Percentiles rank a stretch among this genome's conserved stretches.
phyloP scores from a whole-genome alignment of 2,329 filamentous ascomycete species.

The Cladosporium austrohemisphaericum region DNA sequence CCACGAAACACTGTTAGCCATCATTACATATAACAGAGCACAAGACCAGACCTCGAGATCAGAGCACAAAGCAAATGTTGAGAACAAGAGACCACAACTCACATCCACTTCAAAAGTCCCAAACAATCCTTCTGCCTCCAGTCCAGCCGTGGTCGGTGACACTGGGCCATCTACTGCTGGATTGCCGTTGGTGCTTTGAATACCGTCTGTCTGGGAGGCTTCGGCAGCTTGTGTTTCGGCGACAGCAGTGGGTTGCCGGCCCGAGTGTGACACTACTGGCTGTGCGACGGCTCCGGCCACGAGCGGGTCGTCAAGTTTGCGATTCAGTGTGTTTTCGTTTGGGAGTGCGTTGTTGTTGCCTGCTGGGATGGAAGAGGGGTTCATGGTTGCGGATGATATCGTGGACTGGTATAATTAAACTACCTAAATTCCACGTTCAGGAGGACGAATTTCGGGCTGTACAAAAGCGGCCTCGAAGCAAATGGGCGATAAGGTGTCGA shows the following conservation, averaged over 20 bases:
- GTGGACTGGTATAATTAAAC: no score
- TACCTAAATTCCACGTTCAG: no score
- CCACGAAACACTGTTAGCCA: neutral
- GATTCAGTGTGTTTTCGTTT: no score
- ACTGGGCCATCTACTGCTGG: neutral
- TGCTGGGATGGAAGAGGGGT: no score
- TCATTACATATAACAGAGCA: no score
- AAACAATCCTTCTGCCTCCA: neutral
- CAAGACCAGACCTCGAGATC: neutral
- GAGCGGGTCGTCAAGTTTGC: no score
- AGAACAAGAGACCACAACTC: neutral
- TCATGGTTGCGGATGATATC: no score
- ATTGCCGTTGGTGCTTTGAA: neutral
- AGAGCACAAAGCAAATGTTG: neutral
- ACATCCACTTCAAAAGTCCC: constrained; percentile 8
- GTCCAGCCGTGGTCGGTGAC: neutral
- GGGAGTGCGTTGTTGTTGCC: no score
- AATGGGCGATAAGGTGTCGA: no score
- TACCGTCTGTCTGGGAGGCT: neutral
- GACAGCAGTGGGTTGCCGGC: neutral
- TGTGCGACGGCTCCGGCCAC: neutral
- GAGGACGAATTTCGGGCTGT: no score
- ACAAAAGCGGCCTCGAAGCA: no score
- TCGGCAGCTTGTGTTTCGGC: neutral
- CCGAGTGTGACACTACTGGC: no score